Conservation (phyloP, 208 protist genomes). For the Acanthamoeba royreba region DNA sequence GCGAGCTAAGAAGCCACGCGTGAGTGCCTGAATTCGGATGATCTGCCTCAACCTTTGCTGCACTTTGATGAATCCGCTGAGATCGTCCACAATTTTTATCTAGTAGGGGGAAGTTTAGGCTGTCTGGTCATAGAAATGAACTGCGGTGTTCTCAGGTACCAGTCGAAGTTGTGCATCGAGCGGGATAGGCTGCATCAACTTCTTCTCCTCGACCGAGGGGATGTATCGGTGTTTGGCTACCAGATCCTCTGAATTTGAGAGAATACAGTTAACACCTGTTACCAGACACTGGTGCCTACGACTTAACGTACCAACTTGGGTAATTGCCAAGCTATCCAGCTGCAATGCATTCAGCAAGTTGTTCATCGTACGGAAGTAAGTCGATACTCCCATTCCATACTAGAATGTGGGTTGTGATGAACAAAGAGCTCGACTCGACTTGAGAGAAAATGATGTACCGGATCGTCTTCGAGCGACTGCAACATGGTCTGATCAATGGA, state of each 20-base stretch:
- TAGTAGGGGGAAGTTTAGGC: too few species aligned
- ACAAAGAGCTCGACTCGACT: neutral
- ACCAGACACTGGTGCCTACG: too few species aligned
- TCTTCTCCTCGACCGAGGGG: slow-evolving; percentile 1
- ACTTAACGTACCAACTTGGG: neutral
- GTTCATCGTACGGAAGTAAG: slow-evolving; percentile 16
- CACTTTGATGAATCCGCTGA: slow-evolving; percentile 13
- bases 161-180: neutral
- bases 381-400: slow-evolving; percentile 6
- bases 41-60: neutral
- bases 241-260: slow-evolving; percentile 14
- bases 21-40: neutral
- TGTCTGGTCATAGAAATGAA: too few species aligned
- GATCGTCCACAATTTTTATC: neutral
- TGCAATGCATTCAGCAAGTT: neutral
- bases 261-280: too few species aligned
- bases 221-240: neutral
- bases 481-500: neutral
- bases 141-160: too few species aligned
- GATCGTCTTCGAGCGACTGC: neutral
- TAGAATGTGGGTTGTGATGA: neutral
- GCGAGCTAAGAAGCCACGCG: neutral
- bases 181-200: neutral
- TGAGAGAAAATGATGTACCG: neutral
- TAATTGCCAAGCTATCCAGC: neutral